Percentiles rank a stretch among this genome's conserved stretches.
phyloP scores from a whole-genome alignment of 371 early-diverging fungal species.

The Ordospora colligata region DNA sequence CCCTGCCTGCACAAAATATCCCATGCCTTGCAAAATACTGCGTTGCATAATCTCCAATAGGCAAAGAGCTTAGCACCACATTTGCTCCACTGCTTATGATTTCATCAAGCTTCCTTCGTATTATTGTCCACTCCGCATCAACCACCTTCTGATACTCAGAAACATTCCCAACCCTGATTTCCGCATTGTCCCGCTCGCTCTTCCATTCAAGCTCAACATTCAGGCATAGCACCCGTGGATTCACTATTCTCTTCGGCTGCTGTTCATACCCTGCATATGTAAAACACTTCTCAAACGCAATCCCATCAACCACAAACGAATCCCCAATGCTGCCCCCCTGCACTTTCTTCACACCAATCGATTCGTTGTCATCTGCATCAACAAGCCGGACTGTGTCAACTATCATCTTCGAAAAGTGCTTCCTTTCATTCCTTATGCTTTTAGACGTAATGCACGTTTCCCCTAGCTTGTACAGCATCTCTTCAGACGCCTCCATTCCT shows the following conservation, averaged over 20 bases:
- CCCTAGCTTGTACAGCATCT: constrained; percentile 83
- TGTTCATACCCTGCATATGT: constrained; percentile 99
- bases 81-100: constrained; percentile 92
- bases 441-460: constrained; percentile 95
- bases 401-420: constrained; percentile 92
- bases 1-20: constrained; percentile 98
- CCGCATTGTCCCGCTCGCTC: constrained; percentile 99
- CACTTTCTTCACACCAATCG: constrained; percentile 76
- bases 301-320: constrained; percentile 84
- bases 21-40: constrained; percentile 98
- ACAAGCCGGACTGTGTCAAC: constrained; percentile 84
- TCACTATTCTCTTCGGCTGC: constrained; percentile 86
- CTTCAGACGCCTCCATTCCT: constrained; percentile 62
- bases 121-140: constrained; percentile 97
- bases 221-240: constrained; percentile 81
- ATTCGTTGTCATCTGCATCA: constrained; percentile 62
- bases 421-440: constrained; percentile 84
- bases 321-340: constrained; percentile 94
- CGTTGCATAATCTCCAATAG: constrained; percentile 98
- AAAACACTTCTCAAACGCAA: constrained; percentile 99
- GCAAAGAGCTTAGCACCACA: constrained; percentile 91
- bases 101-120: constrained; percentile 90
- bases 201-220: constrained; percentile 98
- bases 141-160: constrained; percentile 94
- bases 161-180: constrained; percentile 87